Conservation (phyloP, 2,329 filamentous ascomycete species). For the Aaosphaeria pasadenensis region DNA sequence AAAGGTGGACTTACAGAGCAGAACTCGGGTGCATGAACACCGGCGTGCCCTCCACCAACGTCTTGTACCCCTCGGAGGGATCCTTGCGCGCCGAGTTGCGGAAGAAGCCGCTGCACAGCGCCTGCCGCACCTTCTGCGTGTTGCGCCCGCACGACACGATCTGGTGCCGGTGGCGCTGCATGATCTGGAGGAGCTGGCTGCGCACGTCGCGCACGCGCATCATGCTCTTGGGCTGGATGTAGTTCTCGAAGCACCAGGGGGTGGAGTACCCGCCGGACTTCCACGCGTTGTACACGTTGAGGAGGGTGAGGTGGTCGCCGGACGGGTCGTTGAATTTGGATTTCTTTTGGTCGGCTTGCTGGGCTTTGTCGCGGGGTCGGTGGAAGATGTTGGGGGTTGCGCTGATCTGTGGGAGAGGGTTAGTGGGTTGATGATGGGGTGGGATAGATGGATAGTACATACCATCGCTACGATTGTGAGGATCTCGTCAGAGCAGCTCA, state of each 20-base stretch:
- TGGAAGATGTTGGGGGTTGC: conserved; percentile 79
- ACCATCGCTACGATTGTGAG: conserved; percentile 71
- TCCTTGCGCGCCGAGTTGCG: conserved; percentile 92
- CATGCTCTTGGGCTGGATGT: conserved; percentile 90
- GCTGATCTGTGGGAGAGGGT: background rate
- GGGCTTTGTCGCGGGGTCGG: conserved; percentile 94
- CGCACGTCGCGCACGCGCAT: conserved; percentile 86
- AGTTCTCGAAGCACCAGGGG: conserved; percentile 97
- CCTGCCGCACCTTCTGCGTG: conserved; percentile 82
- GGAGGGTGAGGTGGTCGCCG: conserved; percentile 88
- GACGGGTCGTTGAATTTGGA: conserved; percentile 94
- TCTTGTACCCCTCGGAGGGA: conserved; percentile 96
- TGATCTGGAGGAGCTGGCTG: conserved; percentile 87
- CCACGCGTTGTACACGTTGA: conserved; percentile 99
- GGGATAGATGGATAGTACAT: conserved; percentile 56
- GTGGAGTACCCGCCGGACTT: conserved; percentile 77
- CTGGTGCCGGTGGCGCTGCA: conserved; percentile 83
- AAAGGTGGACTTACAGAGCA: conserved; percentile 57
- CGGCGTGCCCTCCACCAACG: conserved; percentile 88
- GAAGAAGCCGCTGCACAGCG: conserved; percentile 93
- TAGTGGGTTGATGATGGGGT: conserved; percentile 38
- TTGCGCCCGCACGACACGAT: conserved; percentile 83
- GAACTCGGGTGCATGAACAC: conserved; percentile 93
- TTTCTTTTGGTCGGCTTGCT: conserved; percentile 96
- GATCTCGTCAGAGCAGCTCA: conserved; percentile 89